Base-by-base conservation (phyloP, 78 protist genomes). In the Anaeramoeba ignava region DNA sequence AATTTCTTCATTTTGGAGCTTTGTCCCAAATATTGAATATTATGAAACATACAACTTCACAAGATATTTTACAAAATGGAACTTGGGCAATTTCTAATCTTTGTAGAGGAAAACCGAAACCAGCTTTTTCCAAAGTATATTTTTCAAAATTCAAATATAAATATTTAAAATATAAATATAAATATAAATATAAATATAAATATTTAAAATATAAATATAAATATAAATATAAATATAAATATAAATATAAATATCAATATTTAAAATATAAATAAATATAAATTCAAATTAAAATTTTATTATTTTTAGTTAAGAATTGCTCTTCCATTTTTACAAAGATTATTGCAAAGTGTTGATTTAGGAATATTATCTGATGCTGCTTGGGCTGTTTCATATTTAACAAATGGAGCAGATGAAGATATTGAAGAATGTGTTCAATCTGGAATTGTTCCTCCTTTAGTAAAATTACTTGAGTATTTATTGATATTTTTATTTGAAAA, bases 21-120 rank as follows among this genome's bases (percentile, higher is more conserved):
- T 0, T 73, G 67, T 2, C 0, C 23, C 1, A 27, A 12, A 3
- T 73, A 23, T 41, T 80, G 0, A 0, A 1, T 12, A 0, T 38
- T n/a, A 8, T 79, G 31, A 39, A 68, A 2, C 42, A 40, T 17
- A 27, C 33, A 8, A 31, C 86, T 3, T 1, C 0, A 3, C 36
- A 79, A n/a, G 0, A 2, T 31, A 33, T 40, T n/a, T 8, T 83
- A 33, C 86, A 81, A 81, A 78, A 78, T 31, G 54, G 84, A 3
- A 1, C 0, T 0, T 80, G 87, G 78, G 54, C 33, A 3, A 0
- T 54, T 3, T 31, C 86, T 8, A 84, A 38, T 82, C 36, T 73
- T n/a, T 37, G 34, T 54, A 73, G 81, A 38, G 86, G 80, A 2
- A 83, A 83, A 38, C 86, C 79, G 42, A 33, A 3, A 68, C 79